Evolutionary conservation across 2,329 filamentous ascomycete genomes (phyloP).

Genomic region (Arthrobotrys conoides): DNA sequence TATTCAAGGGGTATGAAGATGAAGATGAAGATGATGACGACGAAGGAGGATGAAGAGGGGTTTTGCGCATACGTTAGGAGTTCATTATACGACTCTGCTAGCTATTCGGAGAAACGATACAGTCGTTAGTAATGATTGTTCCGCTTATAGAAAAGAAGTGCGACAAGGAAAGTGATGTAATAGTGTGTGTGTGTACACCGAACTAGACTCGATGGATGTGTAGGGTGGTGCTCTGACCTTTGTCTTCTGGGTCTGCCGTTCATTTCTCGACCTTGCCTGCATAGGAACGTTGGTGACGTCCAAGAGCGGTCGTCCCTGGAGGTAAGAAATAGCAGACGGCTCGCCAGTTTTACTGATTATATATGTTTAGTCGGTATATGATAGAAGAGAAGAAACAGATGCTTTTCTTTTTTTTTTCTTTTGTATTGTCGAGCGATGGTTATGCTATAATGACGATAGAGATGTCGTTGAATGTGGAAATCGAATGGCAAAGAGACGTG

Average conservation of each 20-base stretch:
- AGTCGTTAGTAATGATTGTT: slow-evolving; percentile 31
- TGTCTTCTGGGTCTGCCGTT: slow-evolving; percentile 75
- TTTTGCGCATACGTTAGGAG: slow-evolving; percentile 82
- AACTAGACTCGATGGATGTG: neutral
- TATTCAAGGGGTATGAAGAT: slow-evolving; percentile 20
- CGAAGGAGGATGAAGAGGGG: slow-evolving; percentile 20
- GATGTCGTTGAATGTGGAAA: neutral
- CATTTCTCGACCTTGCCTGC: slow-evolving; percentile 71
- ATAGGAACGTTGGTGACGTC: slow-evolving; percentile 61
- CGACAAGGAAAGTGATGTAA: neutral
- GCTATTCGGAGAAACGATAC: slow-evolving; percentile 71
- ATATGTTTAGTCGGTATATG: slow-evolving; percentile 5
- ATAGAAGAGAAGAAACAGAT: neutral
- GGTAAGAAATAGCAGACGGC: slow-evolving; percentile 41
- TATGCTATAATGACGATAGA: neutral
- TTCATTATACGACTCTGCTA: slow-evolving; percentile 96
- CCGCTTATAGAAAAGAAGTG: slow-evolving; percentile 1
- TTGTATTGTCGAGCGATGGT: slow-evolving; percentile 6
- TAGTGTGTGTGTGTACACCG: neutral
- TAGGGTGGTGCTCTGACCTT: slow-evolving; percentile 69
- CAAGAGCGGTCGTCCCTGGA: slow-evolving; percentile 57
- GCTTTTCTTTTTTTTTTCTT: neutral
- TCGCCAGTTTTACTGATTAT: slow-evolving; percentile 49
- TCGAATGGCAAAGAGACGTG: slow-evolving; percentile 2
- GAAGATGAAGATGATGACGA: slow-evolving; percentile 3